Conservation (phyloP, 345 rosid species). For the Eucalyptus fibrosa region DNA sequence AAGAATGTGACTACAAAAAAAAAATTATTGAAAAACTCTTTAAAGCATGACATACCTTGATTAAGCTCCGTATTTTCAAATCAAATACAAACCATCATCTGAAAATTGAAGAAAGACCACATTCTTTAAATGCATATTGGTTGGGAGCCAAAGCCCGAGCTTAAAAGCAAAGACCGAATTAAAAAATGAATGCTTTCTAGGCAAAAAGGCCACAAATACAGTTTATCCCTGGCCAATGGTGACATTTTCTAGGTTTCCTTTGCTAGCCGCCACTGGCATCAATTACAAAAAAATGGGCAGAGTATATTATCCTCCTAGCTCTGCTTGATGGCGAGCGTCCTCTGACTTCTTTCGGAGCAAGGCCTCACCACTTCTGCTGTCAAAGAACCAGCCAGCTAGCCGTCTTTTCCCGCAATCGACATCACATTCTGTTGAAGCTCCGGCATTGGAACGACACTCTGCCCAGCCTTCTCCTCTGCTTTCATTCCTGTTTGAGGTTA, state of each 20-base stretch:
- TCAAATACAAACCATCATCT: background rate
- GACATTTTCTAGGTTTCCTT: too few relatives aligned
- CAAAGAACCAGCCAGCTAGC: background rate
- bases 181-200: background rate
- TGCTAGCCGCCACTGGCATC: too few relatives aligned
- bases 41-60: too few relatives aligned
- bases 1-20: rapidly evolving
- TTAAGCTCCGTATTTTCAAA: too few relatives aligned
- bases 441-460: background rate
- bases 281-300: background rate
- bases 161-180: background rate
- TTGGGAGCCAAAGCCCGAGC: background rate
- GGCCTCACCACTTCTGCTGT: background rate
- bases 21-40: too few relatives aligned
- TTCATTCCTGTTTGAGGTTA: background rate
- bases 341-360: background rate
- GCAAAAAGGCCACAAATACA: background rate
- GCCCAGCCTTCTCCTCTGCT: background rate
- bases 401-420: background rate
- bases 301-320: background rate
- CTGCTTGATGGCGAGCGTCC: background rate
- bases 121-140: background rate
- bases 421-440: background rate
- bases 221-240: too few relatives aligned
- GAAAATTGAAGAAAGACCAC: background rate